Percentiles rank a stretch among this genome's conserved stretches.
Evolutionary conservation across 345 rosid species (phyloP).

Genomic region (Hibiscus mutabilis): DNA sequence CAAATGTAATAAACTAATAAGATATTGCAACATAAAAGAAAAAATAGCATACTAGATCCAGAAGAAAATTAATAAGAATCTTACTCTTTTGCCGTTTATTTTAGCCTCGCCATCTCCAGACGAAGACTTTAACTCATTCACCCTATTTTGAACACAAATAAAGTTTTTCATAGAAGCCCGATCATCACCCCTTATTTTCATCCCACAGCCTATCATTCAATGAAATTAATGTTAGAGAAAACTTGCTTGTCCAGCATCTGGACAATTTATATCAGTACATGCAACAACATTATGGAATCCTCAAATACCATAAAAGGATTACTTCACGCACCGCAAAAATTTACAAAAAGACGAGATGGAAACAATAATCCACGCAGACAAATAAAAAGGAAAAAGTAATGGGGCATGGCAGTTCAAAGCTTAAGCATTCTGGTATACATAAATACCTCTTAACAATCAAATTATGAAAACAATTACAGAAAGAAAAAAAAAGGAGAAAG

Average conservation of each 20-base stretch:
- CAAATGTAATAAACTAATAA: conserved; percentile 8
- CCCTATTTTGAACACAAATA: conserved; percentile 70
- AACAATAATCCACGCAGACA: background rate
- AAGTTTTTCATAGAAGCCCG: conserved; percentile 81
- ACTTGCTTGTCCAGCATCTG: background rate
- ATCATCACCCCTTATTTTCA: conserved; percentile 88
- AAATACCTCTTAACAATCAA: background rate
- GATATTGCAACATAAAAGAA: background rate
- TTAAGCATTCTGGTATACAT: background rate
- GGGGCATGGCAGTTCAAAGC: background rate
- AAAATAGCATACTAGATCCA: background rate
- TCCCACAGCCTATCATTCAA: conserved; percentile 68
- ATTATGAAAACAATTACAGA: background rate
- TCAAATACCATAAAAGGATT: background rate
- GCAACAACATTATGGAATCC: background rate
- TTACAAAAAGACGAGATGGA: background rate
- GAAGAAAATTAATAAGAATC: conserved; percentile 4
- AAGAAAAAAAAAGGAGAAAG: background rate
- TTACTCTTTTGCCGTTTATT: conserved; percentile 53
- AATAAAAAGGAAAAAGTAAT: background rate
- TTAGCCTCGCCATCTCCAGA: conserved; percentile 33
- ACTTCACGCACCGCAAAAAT: background rate
- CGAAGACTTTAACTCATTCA: conserved; percentile 57
- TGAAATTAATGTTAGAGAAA: background rate
- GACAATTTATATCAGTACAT: background rate